A percentile compares a stretch with the other conserved stretches of the same genome.
phyloP scores from a whole-genome alignment of 202 grass and related monocot genomes.

The Schoenoplectus tabernaemontani region DNA sequence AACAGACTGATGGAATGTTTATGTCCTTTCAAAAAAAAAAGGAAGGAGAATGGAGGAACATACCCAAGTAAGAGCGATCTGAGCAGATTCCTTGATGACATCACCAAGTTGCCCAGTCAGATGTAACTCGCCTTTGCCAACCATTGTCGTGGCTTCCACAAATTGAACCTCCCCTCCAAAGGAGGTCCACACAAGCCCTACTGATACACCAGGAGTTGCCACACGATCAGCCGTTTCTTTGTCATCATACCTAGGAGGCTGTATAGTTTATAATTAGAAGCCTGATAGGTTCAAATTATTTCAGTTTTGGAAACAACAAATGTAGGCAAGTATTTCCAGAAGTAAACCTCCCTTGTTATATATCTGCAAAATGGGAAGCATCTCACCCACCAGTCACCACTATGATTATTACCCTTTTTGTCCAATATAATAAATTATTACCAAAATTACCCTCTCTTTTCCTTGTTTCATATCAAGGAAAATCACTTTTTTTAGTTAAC shows the following conservation, averaged over 20 bases:
- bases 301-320: background rate
- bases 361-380: background rate
- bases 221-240: constrained; percentile 81
- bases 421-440: background rate
- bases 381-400: background rate
- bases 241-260: constrained; percentile 95
- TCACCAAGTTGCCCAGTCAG: constrained; percentile 97
- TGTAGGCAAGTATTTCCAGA: background rate
- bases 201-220: constrained; percentile 70
- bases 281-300: background rate
- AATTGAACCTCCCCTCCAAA: constrained; percentile 96
- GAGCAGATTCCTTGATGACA: constrained; percentile 98
- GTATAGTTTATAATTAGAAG: constrained; percentile 13
- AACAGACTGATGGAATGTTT: background rate
- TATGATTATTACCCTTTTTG: background rate
- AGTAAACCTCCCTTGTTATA: background rate
- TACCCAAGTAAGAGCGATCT: constrained; percentile 99
- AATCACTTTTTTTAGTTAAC: background rate
- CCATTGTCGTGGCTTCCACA: constrained; percentile 86
- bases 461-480: background rate
- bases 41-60: constrained; percentile 15
- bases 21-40: background rate
- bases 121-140: constrained; percentile 91
- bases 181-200: constrained; percentile 93
- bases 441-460: background rate